Conservation (phyloP, 2,329 filamentous ascomycete species). For the Parastagonospora nodorum region DNA sequence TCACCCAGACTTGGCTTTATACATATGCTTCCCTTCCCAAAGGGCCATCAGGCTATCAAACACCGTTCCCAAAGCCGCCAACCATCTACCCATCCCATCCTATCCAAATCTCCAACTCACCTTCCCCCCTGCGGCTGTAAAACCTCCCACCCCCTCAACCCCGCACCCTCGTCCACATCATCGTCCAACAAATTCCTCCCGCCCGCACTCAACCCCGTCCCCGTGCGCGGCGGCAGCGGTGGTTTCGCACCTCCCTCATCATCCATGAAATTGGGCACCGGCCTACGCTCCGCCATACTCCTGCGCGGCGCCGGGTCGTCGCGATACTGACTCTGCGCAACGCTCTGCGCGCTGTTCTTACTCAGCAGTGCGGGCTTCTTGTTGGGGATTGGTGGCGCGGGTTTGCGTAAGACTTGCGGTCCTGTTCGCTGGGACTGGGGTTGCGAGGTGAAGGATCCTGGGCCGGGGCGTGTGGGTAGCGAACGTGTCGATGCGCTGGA, state of each 20-base stretch:
- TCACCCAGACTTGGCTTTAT: too few species aligned
- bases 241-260: conserved; percentile 29
- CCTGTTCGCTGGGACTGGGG: conserved; percentile 14
- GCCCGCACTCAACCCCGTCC: conserved; percentile 27
- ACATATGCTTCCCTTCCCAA: too few species aligned
- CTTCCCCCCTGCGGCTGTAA: conserved; percentile 14
- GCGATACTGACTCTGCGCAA: conserved; percentile 21
- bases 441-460: conserved; percentile 17
- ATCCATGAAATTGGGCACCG: conserved; percentile 7
- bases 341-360: conserved; percentile 11
- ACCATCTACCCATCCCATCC: not conserved
- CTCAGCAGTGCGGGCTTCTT: conserved; percentile 41
- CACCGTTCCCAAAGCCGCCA: too few species aligned
- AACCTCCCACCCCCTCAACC: conserved; percentile 47
- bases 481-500: conserved; percentile 38
- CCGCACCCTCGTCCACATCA: conserved; percentile 38
- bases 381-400: conserved; percentile 37
- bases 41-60: too few species aligned
- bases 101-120: not conserved
- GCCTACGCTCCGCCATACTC: conserved; percentile 33
- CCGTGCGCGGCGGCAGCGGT: conserved; percentile 40
- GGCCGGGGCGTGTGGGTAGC: conserved; percentile 28
- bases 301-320: conserved; percentile 33
- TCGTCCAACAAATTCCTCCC: conserved; percentile 44
- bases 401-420: conserved; percentile 38